phyloP scores from a whole-genome alignment of 164 flowering plant genomes.

The Echeveria elegans region DNA sequence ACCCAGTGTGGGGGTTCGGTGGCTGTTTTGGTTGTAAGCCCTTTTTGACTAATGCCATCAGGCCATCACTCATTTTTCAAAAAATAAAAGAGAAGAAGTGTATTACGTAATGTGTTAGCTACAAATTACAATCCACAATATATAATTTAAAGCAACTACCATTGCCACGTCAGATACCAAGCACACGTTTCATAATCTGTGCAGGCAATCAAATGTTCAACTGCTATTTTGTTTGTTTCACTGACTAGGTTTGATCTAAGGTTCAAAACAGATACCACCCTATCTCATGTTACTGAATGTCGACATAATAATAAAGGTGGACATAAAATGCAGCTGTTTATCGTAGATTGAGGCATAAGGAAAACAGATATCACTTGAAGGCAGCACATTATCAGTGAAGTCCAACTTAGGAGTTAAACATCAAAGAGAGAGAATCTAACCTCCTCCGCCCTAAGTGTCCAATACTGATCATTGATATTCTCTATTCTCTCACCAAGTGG shows the following conservation, averaged over 20 bases:
- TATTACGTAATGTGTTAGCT: no score
- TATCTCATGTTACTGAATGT: background rate
- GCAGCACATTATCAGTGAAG: background rate
- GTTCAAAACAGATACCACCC: background rate
- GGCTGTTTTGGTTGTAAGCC: no score
- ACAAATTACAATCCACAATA: background rate
- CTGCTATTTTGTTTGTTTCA: background rate
- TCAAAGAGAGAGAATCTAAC: background rate
- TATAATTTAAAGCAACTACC: background rate
- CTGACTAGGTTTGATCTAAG: background rate
- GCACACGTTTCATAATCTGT: background rate
- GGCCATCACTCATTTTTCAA: no score
- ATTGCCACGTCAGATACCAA: background rate
- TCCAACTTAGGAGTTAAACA: background rate
- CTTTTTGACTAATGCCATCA: no score
- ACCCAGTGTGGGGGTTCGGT: no score
- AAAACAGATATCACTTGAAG: no score
- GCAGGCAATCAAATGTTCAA: background rate
- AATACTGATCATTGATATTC: conserved; percentile 20
- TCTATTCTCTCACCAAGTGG: conserved; percentile 14
- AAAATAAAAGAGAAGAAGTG: background rate
- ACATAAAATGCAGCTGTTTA: background rate
- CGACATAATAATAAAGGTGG: background rate
- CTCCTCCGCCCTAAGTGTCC: conserved; percentile 15
- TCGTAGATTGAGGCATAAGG: background rate